These are phyloP conservation scores for Aspergillus ustus DNA, from an alignment of 2,329 filamentous ascomycete genomes.

Conservation along the genomic window DNA sequence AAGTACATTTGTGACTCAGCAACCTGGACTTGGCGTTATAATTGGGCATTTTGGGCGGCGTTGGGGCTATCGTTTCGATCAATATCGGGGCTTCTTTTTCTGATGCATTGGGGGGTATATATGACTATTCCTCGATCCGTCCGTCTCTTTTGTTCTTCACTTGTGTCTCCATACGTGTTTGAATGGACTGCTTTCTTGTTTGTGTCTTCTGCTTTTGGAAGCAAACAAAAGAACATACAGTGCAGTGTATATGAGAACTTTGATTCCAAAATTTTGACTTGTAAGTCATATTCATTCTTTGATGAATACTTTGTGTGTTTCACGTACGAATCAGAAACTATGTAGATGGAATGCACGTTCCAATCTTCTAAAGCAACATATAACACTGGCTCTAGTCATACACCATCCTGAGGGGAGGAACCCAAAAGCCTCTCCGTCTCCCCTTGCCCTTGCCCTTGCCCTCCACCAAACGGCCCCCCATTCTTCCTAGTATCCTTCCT, in stretches of 20 bases:
- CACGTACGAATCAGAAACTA: background rate
- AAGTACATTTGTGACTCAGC: background rate
- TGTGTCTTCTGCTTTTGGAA: background rate
- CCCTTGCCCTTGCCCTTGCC: background rate
- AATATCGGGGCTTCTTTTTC: background rate
- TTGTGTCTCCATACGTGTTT: background rate
- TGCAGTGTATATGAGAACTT: background rate
- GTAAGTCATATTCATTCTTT: background rate
- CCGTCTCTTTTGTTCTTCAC: background rate
- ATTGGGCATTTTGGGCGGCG: background rate
- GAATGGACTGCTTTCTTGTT: background rate
- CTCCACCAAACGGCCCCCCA: slow-evolving; percentile 1
- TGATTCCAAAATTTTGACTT: background rate
- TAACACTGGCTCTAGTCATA: background rate
- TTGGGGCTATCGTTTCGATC: background rate
- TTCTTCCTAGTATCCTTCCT: slow-evolving; percentile 13
- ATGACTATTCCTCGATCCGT: background rate
- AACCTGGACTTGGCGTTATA: background rate
- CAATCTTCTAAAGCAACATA: background rate
- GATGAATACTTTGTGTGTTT: background rate
- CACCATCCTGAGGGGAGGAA: background rate
- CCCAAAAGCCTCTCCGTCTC: slow-evolving; percentile 11
- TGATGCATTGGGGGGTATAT: background rate
- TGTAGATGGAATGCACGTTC: background rate
- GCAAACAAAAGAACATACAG: background rate